Evolutionary conservation across 768 basidiomycete species (phyloP), one percentile per base, ranked within the genome.

Genomic region (Amanita inopinata): DNA sequence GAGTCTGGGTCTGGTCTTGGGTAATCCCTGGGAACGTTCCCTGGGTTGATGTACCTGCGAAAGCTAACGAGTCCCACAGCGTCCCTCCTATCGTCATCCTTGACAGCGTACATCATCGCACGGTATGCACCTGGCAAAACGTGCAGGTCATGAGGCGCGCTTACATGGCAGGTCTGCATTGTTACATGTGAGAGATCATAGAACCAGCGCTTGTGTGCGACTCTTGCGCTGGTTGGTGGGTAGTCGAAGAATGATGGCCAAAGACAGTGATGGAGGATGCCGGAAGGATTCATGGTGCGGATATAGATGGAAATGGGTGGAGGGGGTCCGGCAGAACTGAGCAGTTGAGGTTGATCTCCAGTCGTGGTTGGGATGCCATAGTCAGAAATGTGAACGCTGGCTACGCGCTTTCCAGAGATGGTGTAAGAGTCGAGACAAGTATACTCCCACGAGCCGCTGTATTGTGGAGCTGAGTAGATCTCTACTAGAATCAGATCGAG

Each of bases 71-170:
- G 49, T 3, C 58, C 51, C 0, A 61, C 63, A 2, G 61, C 43
- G 32, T 64, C 63, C 19, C 51, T 58, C 20, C 56, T 53, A 40
- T 64, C 60, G 37, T 55, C 52, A 14, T 53, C 40, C 3, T 57
- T 51, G 20, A 63, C 55, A 12, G 62, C 62, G 48, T 66, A 69
- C 31, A 70, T 51, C 14, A 76, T 50, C 5, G 69, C 63, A 27
- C 69, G 69, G 45, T 58, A 61, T 2, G 62, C 58, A 1, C 73
- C 73, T 0, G 71, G 63, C 8, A 74, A 54, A 19, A 71, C 60
- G 24, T 62, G 54, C 28, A 55, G 31, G 27, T 24, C 44, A 27
- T 40, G 24, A 19, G 48, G 48, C n/a, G 31, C 8, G 25, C 45
- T 45, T 39, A 49, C 30, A 17, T 46, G 48, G 30, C 33, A 46